phyloP scores from a whole-genome alignment of 176 grass and related monocot species.

The Saccharum officinarum region DNA sequence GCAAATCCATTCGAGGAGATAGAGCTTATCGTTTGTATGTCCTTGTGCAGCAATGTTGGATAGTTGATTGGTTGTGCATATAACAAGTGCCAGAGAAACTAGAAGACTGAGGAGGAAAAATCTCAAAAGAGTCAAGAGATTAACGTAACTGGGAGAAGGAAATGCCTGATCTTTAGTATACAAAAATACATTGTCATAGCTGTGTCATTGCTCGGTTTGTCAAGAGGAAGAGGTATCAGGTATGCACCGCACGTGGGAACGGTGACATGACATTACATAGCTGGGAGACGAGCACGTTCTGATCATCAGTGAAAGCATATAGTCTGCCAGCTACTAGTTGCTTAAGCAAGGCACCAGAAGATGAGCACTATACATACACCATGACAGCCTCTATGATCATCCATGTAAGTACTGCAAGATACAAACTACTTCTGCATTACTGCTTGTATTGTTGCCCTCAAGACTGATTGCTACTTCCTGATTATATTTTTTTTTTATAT shows the following conservation, averaged over 20 bases:
- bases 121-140: too few relatives aligned
- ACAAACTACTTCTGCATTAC: not conserved
- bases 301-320: not conserved
- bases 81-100: not conserved
- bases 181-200: not conserved
- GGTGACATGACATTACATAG: not conserved
- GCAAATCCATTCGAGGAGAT: not conserved
- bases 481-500: not conserved
- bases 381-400: not conserved
- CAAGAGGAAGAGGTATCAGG: not conserved
- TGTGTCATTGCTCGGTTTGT: not conserved
- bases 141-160: not conserved
- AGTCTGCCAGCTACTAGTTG: not conserved
- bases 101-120: not conserved
- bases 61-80: not conserved
- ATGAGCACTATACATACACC: not conserved
- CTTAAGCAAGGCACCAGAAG: not conserved
- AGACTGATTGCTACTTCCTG: not conserved
- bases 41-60: not conserved
- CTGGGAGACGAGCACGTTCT: not conserved
- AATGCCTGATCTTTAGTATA: not conserved
- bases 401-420: not conserved
- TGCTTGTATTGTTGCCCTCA: not conserved
- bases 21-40: not conserved
- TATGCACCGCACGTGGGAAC: not conserved